Percentiles rank a stretch among this genome's conserved stretches.
Evolutionary conservation across 306 rosid species (phyloP).

Genomic region (Parietaria judaica): DNA sequence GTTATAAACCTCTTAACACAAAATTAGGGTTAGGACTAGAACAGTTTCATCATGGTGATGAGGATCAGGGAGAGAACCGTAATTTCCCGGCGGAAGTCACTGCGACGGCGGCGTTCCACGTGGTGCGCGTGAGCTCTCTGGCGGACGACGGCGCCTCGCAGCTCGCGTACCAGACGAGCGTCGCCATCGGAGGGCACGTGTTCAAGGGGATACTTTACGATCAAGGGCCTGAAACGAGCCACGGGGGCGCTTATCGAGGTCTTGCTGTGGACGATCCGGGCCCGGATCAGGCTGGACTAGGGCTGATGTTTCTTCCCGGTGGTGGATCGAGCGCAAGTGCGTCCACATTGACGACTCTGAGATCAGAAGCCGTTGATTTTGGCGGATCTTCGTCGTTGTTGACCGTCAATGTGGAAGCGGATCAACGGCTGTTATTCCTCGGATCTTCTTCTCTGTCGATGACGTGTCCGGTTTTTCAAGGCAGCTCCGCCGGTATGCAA

Average conservation of each 20-base stretch:
- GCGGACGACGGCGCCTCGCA: constrained; percentile 29
- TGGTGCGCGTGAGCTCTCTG: constrained; percentile 42
- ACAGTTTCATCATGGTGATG: neutral
- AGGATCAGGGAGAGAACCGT: neutral
- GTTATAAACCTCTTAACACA: no score
- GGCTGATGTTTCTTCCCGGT: neutral
- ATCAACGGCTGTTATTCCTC: constrained; percentile 3
- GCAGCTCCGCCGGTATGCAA: constrained; percentile 35
- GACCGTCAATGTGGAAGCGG: constrained; percentile 3
- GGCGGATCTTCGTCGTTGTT: constrained; percentile 6
- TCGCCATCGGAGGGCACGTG: constrained; percentile 52
- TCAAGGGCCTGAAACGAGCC: constrained; percentile 37
- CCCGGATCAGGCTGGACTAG: constrained; percentile 2
- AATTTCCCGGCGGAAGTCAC: constrained; percentile 44
- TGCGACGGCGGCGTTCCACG: constrained; percentile 32
- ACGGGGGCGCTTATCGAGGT: neutral
- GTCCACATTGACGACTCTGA: neutral
- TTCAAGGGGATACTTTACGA: constrained; percentile 59
- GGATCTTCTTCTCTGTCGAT: constrained; percentile 26
- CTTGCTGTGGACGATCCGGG: neutral
- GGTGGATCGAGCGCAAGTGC: constrained; percentile 9
- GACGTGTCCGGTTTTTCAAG: constrained; percentile 7
- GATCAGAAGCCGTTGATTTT: neutral
- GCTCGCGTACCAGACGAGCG: constrained; percentile 50
- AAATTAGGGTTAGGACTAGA: constrained; percentile 36